Evolutionary conservation across 2,329 filamentous ascomycete species (phyloP), one percentile per base, ranked within the genome.

Genomic region (Cordyceps tenuipes): DNA sequence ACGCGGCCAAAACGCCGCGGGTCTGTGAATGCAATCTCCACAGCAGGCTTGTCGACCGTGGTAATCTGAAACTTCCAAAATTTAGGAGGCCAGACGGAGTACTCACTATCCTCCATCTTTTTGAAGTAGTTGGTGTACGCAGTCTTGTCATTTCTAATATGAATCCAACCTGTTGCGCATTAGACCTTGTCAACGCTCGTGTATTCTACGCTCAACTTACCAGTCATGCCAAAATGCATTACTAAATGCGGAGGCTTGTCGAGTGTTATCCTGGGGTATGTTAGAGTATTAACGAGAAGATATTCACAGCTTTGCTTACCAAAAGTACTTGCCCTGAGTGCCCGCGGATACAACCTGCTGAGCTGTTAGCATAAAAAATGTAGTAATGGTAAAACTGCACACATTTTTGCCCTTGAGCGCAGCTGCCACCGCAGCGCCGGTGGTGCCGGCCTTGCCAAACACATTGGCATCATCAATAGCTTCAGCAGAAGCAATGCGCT

Each of bases 271-370:
- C 75, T 76, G 52, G 12, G n/a, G 29, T 12, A 43, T 52, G 48
- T 23, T 47, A 19, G 29, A 36, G 2, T 36, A 39, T 26, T 61
- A 26, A 17, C 48, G 23, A 17, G 15, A 2, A 48, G 9, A 41
- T 7, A 21, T 46, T 19, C 29, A 59, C 29, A n/a, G 19, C 34
- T 21, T 17, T 8, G 63, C 74, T 62, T 66, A 83, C 85, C 94
- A 99, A 72, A 99, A 97, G 70, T 97, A 97, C 81, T 97, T 99
- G 10, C 94, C 94, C 71, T 97, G 94, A 62, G 89, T 91, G 4
- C 89, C 89, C 4, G 89, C 89, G 58, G 78, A 79, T 9, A 83
- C 62, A 3, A 85, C 84, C 77, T 79, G 47, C 10, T 1, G 52
- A 23, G 13, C 52, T 63, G 52, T 55, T 12, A 51, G 52, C 8